Evolutionary conservation across 805 yeast species (phyloP).

Genomic region (Saccharomycopsis amapae): DNA sequence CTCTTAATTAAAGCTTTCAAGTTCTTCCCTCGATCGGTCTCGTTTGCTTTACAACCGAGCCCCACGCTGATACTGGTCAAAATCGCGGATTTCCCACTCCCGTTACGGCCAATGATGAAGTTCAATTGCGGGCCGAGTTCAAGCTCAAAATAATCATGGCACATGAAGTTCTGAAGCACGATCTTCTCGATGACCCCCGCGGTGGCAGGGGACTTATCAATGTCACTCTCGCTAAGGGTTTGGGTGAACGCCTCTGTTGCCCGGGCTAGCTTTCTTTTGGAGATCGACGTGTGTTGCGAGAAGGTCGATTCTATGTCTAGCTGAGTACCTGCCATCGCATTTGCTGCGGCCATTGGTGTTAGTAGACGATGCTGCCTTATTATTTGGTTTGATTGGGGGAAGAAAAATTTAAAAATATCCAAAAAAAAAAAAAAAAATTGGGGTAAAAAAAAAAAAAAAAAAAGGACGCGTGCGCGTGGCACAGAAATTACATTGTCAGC

Average conservation of each 20-base stretch:
- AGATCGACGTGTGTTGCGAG: neutral
- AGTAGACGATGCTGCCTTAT: too few species aligned
- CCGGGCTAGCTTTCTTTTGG: too few species aligned
- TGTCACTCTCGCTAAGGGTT: neutral
- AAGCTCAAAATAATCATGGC: constrained; percentile 75
- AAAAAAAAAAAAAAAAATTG: too few species aligned
- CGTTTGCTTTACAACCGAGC: constrained; percentile 80
- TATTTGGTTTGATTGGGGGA: too few species aligned
- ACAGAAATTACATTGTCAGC: too few species aligned
- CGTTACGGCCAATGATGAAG: constrained; percentile 84
- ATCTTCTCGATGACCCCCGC: constrained; percentile 69
- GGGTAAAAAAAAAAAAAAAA: too few species aligned
- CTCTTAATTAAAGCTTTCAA: constrained; percentile 67
- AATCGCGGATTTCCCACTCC: constrained; percentile 86
- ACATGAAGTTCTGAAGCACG: constrained; percentile 73
- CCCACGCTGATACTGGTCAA: constrained; percentile 84
- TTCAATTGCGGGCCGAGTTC: constrained; percentile 74
- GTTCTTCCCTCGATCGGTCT: constrained; percentile 76
- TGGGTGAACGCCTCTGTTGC: neutral
- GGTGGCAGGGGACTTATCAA: constrained; percentile 28
- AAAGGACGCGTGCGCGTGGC: neutral
- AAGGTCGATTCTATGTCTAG: neutral
- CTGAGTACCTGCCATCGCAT: too few species aligned
- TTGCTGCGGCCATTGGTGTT: too few species aligned
- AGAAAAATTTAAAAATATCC: too few species aligned